Base-by-base conservation (phyloP, 1,284 basidiomycete species). In the Sparassis latifolia region DNA sequence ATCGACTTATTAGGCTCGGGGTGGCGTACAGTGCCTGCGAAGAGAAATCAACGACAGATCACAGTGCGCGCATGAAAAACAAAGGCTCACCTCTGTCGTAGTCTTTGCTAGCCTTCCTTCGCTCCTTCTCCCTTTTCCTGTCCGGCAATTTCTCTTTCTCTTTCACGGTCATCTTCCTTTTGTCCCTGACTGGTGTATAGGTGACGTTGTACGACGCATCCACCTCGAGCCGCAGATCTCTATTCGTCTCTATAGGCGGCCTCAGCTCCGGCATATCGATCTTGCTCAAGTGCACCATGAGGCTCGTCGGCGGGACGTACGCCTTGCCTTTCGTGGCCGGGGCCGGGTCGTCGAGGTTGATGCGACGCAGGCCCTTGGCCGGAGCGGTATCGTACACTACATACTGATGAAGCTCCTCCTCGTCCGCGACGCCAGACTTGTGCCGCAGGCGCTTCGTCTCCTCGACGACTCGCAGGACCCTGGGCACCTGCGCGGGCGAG, bases 181-280 rank as follows among this genome's bases (percentile, higher is more conserved):
- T 54, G 7, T 49, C 44, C 47, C 51, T 55, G 29, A 51, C 47
- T 54, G 49, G 35, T 27, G 29, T 40, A 41, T 49, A 30, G 39
- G 29, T 5, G 30, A 10, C 27, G 46, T 37, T 6, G 29, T 48
- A 42, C 27, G 20, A 20, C 20, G 20, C 29, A 20, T 54, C 51
- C 4, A 47, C 33, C 3, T 47, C 39, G 49, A 42, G 44, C 7
- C 47, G 39, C 4, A 52, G 33, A 30, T 47, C 43, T 12, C 31
- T 42, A 33, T 46, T 49, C 3, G 42, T 45, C 10, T 57, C 50
- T 9, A 55, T 48, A 38, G 62, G 76, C 2, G 87, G 87, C 54
- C 78, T 76, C 5, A 91, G 74, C 62, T 91, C 89, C 0, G 88
- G 88, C 77, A 92, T 88, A 30, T 82, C 74, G 45, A 91, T 89